Conservation (phyloP, 2,329 filamentous ascomycete genomes). For the Trichoderma simmonsii region DNA sequence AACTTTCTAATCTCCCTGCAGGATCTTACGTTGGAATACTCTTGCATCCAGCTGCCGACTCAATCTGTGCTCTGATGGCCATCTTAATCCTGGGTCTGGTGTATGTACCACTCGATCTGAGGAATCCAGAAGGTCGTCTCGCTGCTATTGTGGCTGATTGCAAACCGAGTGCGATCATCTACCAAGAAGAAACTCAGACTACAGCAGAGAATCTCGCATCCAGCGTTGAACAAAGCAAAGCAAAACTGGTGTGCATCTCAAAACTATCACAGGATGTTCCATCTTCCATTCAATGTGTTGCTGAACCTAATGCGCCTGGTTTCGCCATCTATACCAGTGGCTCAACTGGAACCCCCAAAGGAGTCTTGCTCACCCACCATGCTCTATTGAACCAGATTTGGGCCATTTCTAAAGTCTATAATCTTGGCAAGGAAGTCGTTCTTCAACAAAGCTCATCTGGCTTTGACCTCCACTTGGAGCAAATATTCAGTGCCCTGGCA, state of each 20-base stretch:
- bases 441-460: neutral
- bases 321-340: neutral
- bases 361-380: neutral
- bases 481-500: neutral
- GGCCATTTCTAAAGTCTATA: neutral
- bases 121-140: neutral
- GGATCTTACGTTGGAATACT: neutral
- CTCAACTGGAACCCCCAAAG: neutral
- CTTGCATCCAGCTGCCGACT: neutral
- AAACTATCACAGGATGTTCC: neutral
- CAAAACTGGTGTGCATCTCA: neutral
- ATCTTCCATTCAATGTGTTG: neutral
- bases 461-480: neutral
- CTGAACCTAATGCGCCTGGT: neutral
- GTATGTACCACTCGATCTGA: neutral
- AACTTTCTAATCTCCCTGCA: neutral
- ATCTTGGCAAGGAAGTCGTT: neutral
- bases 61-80: neutral
- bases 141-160: neutral
- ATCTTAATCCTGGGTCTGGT: neutral
- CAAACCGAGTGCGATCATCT: neutral
- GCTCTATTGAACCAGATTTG: neutral
- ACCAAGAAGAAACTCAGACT: neutral
- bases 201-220: neutral
- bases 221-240: neutral